Base-by-base conservation (phyloP, 768 basidiomycete species). In the Lactarius deliciosus region DNA sequence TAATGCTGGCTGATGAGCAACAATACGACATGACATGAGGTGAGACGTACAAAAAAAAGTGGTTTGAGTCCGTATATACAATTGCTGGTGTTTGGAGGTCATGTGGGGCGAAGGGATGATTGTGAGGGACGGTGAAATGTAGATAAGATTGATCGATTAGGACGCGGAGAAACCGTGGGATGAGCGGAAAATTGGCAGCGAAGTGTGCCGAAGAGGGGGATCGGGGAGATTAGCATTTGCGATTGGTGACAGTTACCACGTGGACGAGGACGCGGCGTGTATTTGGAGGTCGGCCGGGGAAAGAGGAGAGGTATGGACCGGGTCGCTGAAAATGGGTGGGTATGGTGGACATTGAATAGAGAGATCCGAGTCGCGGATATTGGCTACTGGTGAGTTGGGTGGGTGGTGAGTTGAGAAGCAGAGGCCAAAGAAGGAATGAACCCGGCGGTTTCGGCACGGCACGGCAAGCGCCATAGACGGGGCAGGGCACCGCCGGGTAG, bases 211-310 rank as follows among this genome's bases (percentile, higher is more conserved):
- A 55, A 53, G 22, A 22, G 55, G 13, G 50, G 65, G 65, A 66
- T 63, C 62, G 40, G 38, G 50, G 59, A 69, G 68, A 69, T 69
- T 69, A 68, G 62, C 68, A 34, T 69, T 43, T 10, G 16, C 57
- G 65, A 66, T 62, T 32, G 16, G 3, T 69, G 68, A 69, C 68
- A 69, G 66, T 38, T 63, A 32, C 32, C 68, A 69, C 66, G 64
- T 69, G 68, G 54, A 50, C 53, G 57, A 57, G 20, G 28, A 50
- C n/a, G 53, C 16, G 18, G 47, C n/a, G 50, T 9, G 20, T 8
- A 32, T 25, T 45, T 47, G n/a, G 45, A 13, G n/a, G 45, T 47
- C n/a, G 9, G 45, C n/a, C 10, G 10, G 45, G 9, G 38, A 40
- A 38, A 16, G 38, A 40, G 38, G 38, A 15, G 38, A 11, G 15